Percentiles rank a stretch among this genome's conserved stretches.
phyloP scores from a whole-genome alignment of 106 monocot genomes.

The Phalaenopsis aphrodite region DNA sequence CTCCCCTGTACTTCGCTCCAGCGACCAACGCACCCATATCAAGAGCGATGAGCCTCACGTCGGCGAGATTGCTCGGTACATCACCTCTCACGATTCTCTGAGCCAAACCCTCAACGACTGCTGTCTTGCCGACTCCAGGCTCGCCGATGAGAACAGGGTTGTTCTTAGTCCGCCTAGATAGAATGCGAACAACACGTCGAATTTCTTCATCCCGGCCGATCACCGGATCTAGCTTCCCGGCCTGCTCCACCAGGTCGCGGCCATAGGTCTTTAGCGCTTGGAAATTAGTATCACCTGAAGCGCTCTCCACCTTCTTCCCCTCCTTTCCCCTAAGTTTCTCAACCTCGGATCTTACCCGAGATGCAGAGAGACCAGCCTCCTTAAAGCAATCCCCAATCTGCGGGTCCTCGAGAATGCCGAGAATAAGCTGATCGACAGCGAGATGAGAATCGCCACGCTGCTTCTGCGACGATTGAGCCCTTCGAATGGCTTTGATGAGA shows the following conservation, averaged over 20 bases:
- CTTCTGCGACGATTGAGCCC: conserved; percentile 47
- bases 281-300: conserved; percentile 52
- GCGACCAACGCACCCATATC: conserved; percentile 62
- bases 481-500: conserved; percentile 39
- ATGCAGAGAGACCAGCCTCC: conserved; percentile 32
- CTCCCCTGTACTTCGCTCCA: conserved; percentile 52
- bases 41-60: conserved; percentile 52
- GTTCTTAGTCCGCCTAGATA: conserved; percentile 59
- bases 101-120: conserved; percentile 64
- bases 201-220: conserved; percentile 69
- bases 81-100: conserved; percentile 63
- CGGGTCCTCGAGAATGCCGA: conserved; percentile 43
- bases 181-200: conserved; percentile 35
- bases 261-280: conserved; percentile 58
- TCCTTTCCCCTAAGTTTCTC: conserved; percentile 55
- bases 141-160: conserved; percentile 70
- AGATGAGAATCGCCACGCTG: conserved; percentile 46
- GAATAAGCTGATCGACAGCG: conserved; percentile 52
- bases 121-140: conserved; percentile 74
- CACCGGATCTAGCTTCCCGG: conserved; percentile 56
- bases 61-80: conserved; percentile 46
- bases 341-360: conserved; percentile 28
- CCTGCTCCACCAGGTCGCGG: conserved; percentile 53
- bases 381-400: conserved; percentile 45
- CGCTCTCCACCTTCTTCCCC: conserved; percentile 44